phyloP scores from a whole-genome alignment of 306 rosid genomes.

The Cicer pinnatifidum region DNA sequence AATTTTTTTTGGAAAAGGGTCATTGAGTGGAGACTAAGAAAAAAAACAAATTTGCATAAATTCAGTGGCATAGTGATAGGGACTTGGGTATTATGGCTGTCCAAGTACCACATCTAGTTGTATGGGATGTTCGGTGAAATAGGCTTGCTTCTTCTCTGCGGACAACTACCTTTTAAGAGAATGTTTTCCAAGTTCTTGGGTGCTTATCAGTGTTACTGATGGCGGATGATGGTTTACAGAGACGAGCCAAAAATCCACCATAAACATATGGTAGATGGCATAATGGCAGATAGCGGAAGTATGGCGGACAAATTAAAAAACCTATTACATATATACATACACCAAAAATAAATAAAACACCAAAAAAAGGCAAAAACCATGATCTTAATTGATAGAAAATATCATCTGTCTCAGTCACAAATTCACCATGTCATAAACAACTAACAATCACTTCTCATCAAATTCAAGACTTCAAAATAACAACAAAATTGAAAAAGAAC shows the following conservation, averaged over 20 bases:
- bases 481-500: neutral
- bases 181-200: neutral
- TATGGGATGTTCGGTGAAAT: neutral
- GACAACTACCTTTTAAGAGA: slow-evolving; percentile 1
- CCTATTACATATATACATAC: neutral
- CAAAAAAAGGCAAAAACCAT: no score
- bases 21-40: no score
- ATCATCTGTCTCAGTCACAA: no score
- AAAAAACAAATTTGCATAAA: neutral
- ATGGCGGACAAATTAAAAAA: neutral
- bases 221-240: neutral
- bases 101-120: neutral
- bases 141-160: neutral
- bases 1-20: no score
- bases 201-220: neutral
- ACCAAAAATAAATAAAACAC: no score
- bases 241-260: neutral
- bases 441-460: no score
- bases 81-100: neutral
- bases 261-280: neutral
- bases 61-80: neutral
- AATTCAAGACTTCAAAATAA: no score
- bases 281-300: neutral
- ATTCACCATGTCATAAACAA: no score
- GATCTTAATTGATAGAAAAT: no score